phyloP scores from a whole-genome alignment of 2,329 filamentous ascomycete species.

The Venturia oleaginea region DNA sequence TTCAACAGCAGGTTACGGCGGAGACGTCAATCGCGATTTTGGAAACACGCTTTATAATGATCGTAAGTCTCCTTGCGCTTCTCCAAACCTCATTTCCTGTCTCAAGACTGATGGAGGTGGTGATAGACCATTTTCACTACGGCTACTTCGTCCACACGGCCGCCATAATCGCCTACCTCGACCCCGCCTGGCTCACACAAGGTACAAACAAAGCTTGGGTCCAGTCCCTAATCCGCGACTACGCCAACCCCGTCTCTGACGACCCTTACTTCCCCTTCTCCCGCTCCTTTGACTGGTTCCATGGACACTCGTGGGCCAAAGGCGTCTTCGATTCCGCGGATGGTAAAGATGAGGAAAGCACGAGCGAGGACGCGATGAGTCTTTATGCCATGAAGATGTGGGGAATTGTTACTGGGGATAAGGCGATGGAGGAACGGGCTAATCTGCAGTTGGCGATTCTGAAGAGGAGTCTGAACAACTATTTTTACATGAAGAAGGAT shows the following conservation, averaged over 20 bases:
- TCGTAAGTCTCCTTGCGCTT: conserved; percentile 25
- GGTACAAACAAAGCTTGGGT: conserved; percentile 69
- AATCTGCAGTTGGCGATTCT: conserved; percentile 55
- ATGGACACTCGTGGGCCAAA: conserved; percentile 90
- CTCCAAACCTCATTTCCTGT: background rate
- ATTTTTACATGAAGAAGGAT: conserved; percentile 64
- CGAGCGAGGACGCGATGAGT: conserved; percentile 82
- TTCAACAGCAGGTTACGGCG: conserved; percentile 63
- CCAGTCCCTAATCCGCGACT: conserved; percentile 74
- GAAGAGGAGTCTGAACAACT: conserved; percentile 61
- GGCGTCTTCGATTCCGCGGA: conserved; percentile 62
- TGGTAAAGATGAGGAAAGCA: conserved; percentile 79
- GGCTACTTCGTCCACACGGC: conserved; percentile 86
- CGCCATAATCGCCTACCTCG: conserved; percentile 71
- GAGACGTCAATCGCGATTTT: conserved; percentile 65
- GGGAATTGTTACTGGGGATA: conserved; percentile 69
- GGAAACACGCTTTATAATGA: conserved; percentile 79
- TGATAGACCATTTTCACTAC: conserved; percentile 46
- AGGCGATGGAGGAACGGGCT: conserved; percentile 63
- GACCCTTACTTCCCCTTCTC: conserved; percentile 62
- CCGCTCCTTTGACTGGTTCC: conserved; percentile 84
- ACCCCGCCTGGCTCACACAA: conserved; percentile 58
- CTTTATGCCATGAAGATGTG: conserved; percentile 89
- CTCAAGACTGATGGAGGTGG: background rate
- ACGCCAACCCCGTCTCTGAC: conserved; percentile 62